Base-by-base conservation (phyloP, 495 filamentous ascomycete species). In the Acidiella bohemica region DNA sequence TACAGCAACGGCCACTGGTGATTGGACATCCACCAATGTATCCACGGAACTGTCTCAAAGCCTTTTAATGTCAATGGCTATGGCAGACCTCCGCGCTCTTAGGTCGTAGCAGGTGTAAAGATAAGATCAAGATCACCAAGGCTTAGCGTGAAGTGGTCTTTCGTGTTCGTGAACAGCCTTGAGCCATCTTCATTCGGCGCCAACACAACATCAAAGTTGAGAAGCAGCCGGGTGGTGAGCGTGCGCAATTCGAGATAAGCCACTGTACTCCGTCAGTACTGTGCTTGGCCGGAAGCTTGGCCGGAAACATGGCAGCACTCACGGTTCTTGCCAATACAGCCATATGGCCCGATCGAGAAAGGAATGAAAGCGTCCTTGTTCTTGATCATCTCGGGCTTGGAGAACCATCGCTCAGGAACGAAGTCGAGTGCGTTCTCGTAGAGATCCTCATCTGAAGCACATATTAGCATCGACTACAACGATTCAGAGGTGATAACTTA, bases 351-450 rank as follows among this genome's bases (percentile, higher is more conserved):
- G 11, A 50, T 13, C 3, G 57, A 59, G 46, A 76, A 78, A 0
- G 74, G 75, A 2, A 58, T 47, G 36, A 70, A 77, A 1, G 65
- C 71, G 3, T 47, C 49, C 40, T 58, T 63, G 32, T 71, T 54
- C 2, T 50, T 57, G 22, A 67, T 55, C 32, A 72, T 53, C 18
- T 73, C 67, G 0, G 56, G 57, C 30, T 46, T 47, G 2, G 54
- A 53, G 36, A 53, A 62, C 70, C 71, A 78, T 18, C 75, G 62
- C 49, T 76, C 72, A 0, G 73, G 74, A 28, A 75, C 53, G 43
- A 70, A 76, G 1, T 65, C 56, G 5, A 57, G 28, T 0, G 65
- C 51, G 5, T 49, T 20, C 6, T 53, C 51, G 51, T 63, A 71
- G 21, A 54, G 37, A n/a, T 34, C 18, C 31, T 47, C 47, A n/a